Percentiles rank a stretch among this genome's conserved stretches.
Conservation (phyloP, 1,284 basidiomycete species). For the Volvariella surrecta region DNA sequence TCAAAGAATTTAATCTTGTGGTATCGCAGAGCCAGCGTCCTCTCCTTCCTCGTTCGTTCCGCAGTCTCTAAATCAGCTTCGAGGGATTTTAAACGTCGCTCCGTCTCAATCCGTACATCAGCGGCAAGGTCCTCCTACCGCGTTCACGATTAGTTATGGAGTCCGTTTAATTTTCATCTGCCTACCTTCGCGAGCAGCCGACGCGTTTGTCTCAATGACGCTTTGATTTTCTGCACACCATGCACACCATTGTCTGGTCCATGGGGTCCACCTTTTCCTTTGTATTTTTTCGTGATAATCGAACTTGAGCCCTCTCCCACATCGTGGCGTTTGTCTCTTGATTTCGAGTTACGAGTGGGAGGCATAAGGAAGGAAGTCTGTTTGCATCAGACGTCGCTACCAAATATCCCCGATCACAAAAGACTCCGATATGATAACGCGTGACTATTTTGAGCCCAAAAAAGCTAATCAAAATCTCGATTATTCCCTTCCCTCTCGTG, state of each 20-base stretch:
- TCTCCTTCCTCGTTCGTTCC: conserved; percentile 67
- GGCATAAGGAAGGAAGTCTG: conserved; percentile 1
- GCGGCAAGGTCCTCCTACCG: conserved; percentile 68
- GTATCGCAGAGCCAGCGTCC: conserved; percentile 64
- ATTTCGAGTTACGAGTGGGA: neutral
- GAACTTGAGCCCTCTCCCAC: too few relatives aligned
- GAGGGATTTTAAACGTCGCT: conserved; percentile 66
- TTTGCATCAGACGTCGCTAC: conserved; percentile 1
- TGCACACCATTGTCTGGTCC: conserved; percentile 26
- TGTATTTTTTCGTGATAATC: too few relatives aligned
- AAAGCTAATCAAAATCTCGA: neutral
- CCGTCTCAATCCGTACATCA: conserved; percentile 68
- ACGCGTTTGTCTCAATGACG: conserved; percentile 69
- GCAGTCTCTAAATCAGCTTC: conserved; percentile 64
- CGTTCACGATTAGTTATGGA: conserved; percentile 1
- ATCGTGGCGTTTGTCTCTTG: too few relatives aligned
- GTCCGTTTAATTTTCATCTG: neutral
- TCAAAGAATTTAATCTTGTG: conserved; percentile 90
- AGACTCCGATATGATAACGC: neutral
- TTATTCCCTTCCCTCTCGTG: neutral
- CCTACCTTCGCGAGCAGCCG: conserved; percentile 70
- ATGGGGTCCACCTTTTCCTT: conserved; percentile 17
- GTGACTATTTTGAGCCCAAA: neutral
- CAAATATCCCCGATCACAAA: conserved; percentile 2
- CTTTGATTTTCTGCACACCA: conserved; percentile 76